Evolutionary conservation across 352 stramenopile species (phyloP).

Genomic region (Thalassiosira hispida): DNA sequence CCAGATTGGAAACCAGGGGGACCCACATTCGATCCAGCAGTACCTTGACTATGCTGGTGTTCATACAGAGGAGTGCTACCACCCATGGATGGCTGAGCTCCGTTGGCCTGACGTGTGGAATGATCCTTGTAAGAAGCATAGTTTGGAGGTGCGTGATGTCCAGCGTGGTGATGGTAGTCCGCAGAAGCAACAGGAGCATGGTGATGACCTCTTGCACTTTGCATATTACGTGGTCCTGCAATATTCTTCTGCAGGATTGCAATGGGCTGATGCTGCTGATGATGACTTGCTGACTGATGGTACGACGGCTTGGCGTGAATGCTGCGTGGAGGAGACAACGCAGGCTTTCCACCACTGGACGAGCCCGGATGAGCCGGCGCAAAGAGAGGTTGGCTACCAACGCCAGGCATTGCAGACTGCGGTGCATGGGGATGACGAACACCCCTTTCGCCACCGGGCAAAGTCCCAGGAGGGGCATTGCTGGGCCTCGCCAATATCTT

Average conservation of each 20-base stretch:
- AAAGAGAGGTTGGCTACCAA: slow-evolving; percentile 52
- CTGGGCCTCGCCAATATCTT: slow-evolving; percentile 57
- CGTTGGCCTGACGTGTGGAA: not conserved
- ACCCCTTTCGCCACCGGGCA: not conserved
- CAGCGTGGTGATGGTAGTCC: not conserved
- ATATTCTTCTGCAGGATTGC: slow-evolving; percentile 38
- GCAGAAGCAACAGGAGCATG: not conserved
- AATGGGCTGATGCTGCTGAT: slow-evolving; percentile 19
- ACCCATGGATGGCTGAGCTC: not conserved
- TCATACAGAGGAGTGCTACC: not conserved
- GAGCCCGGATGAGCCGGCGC: slow-evolving; percentile 5
- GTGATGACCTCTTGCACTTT: not conserved
- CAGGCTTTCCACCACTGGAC: not conserved
- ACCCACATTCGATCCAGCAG: slow-evolving; percentile 20
- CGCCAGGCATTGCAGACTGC: not conserved
- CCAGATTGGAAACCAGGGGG: slow-evolving; percentile 54
- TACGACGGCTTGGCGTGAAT: slow-evolving; percentile 7
- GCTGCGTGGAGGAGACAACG: slow-evolving; percentile 4
- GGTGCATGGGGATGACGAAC: slow-evolving; percentile 3
- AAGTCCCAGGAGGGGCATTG: slow-evolving; percentile 15
- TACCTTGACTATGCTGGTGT: not conserved
- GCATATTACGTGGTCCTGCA: too few relatives aligned
- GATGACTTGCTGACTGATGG: not conserved
- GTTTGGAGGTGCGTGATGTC: not conserved
- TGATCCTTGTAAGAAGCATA: not conserved